A percentile compares a stretch with the other conserved stretches of the same genome.
Conservation (phyloP, 192 early-diverging fungal genomes). For the Pilobolus umbonatus region DNA sequence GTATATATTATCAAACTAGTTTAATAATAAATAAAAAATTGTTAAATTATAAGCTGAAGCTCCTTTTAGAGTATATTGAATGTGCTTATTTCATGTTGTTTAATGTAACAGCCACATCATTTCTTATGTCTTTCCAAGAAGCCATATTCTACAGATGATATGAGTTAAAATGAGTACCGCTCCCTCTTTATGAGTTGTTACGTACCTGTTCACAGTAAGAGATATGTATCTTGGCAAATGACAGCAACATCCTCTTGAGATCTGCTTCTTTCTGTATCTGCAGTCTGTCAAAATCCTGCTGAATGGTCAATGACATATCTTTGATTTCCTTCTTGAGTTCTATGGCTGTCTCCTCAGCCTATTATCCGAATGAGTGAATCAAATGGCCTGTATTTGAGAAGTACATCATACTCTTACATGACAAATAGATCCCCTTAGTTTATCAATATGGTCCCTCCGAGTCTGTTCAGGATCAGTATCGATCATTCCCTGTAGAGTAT, state of each 20-base stretch:
- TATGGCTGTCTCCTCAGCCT: slow-evolving; percentile 60
- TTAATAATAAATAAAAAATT: no score
- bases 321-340: slow-evolving; percentile 66
- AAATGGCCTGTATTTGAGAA: not conserved
- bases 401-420: slow-evolving; percentile 26
- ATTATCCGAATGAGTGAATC: no score
- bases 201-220: slow-evolving; percentile 63
- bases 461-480: slow-evolving; percentile 90
- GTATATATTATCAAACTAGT: no score
- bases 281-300: slow-evolving; percentile 85
- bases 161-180: not conserved
- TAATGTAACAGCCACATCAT: not conserved
- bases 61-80: no score
- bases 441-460: slow-evolving; percentile 78
- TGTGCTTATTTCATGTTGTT: slow-evolving; percentile 5
- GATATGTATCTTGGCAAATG: slow-evolving; percentile 62
- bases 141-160: not conserved
- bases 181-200: not conserved
- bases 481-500: slow-evolving; percentile 86
- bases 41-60: no score
- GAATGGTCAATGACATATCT: slow-evolving; percentile 72
- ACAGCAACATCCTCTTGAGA: slow-evolving; percentile 68
- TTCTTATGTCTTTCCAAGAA: not conserved
- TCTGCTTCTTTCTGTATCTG: slow-evolving; percentile 87
- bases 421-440: slow-evolving; percentile 71